phyloP scores from a whole-genome alignment of 768 basidiomycete species.

The Lentinula lateritia region DNA sequence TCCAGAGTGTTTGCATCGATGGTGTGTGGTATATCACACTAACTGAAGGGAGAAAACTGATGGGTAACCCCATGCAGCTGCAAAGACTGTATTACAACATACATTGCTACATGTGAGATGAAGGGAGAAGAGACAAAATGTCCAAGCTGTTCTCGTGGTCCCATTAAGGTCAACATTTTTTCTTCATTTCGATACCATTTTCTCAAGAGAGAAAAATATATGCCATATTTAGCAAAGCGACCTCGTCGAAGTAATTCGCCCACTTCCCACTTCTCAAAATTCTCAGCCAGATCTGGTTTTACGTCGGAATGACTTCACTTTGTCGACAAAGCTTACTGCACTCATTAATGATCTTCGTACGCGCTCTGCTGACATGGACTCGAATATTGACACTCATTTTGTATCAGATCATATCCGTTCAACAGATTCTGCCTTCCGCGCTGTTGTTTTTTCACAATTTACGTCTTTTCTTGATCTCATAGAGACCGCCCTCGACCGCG shows the following conservation, averaged over 20 bases:
- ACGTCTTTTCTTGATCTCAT: constrained; percentile 86
- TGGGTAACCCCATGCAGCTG: constrained; percentile 43
- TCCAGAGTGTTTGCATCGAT: constrained; percentile 72
- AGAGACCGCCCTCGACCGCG: constrained; percentile 61
- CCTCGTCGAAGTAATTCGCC: constrained; percentile 56
- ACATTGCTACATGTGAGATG: constrained; percentile 63
- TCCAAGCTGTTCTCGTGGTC: constrained; percentile 73
- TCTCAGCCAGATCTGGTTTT: constrained; percentile 46
- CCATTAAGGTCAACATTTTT: constrained; percentile 44
- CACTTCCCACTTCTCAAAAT: constrained; percentile 25
- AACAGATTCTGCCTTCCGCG: constrained; percentile 74
- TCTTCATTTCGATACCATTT: background rate
- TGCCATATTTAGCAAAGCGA: constrained; percentile 41
- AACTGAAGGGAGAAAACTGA: background rate
- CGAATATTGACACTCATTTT: background rate
- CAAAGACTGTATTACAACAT: constrained; percentile 83
- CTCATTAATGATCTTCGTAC: constrained; percentile 66
- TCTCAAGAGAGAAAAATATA: no score
- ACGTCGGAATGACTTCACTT: constrained; percentile 77
- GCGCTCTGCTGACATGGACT: background rate
- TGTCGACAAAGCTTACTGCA: constrained; percentile 89
- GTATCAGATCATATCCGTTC: constrained; percentile 53
- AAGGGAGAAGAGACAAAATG: constrained; percentile 68
- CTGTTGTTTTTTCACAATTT: constrained; percentile 88
- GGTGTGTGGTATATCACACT: constrained; percentile 34